phyloP scores from a whole-genome alignment of 768 basidiomycete genomes.

The Cyathus striatus region DNA sequence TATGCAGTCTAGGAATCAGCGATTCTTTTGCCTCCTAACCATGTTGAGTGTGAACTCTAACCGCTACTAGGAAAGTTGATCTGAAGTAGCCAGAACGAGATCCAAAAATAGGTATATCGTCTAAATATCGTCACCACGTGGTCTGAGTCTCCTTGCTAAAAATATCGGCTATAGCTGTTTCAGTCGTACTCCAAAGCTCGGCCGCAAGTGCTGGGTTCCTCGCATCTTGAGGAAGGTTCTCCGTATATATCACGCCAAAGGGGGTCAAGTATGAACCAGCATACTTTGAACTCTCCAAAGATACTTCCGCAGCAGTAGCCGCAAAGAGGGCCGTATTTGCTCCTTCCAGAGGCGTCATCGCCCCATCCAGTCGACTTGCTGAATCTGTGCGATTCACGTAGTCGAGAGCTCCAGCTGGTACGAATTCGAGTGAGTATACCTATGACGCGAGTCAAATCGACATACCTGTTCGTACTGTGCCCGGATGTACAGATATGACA shows the following conservation, averaged over 20 bases:
- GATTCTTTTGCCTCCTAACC: no score
- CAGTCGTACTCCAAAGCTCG: background rate
- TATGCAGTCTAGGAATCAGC: no score
- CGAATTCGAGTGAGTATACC: background rate
- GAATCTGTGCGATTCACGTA: background rate
- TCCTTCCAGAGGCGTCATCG: background rate
- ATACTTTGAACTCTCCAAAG: background rate
- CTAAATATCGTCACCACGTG: no score
- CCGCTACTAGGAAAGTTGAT: no score
- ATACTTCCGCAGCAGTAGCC: background rate
- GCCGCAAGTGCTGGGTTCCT: background rate
- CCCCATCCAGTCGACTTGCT: background rate
- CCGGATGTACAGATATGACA: background rate
- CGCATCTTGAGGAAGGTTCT: background rate
- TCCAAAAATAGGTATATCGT: no score
- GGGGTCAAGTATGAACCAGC: background rate
- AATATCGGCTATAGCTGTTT: background rate
- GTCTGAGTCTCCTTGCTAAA: no score
- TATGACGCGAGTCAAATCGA: background rate
- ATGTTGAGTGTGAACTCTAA: no score
- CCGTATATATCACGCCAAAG: background rate
- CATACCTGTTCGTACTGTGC: background rate
- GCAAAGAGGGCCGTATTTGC: background rate
- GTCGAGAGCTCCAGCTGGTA: background rate
- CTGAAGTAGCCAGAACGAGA: no score